Conservation (phyloP, 2,329 filamentous ascomycete species). For the Phialophora macrospora region DNA sequence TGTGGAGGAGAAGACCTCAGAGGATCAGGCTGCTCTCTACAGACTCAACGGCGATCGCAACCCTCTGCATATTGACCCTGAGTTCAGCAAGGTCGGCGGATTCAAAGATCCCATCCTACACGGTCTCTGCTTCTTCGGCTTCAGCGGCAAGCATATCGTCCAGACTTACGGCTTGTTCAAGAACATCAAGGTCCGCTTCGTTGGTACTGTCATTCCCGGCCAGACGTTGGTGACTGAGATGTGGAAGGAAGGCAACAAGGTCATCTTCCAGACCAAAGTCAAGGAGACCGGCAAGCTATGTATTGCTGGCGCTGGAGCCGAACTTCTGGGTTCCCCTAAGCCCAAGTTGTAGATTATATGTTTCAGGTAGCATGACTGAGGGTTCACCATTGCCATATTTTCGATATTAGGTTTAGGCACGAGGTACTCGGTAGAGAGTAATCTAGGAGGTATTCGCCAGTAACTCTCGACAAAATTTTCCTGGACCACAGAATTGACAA, state of each 20-base stretch:
- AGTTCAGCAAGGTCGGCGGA: slow-evolving; percentile 91
- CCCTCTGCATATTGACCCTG: slow-evolving; percentile 92
- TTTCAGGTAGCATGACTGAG: slow-evolving; percentile 17
- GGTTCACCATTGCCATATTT: background rate
- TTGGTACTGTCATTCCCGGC: slow-evolving; percentile 74
- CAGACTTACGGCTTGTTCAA: slow-evolving; percentile 80
- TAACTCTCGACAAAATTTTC: background rate
- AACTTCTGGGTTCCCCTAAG: slow-evolving; percentile 56
- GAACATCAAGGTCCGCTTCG: slow-evolving; percentile 92
- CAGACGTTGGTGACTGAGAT: slow-evolving; percentile 90
- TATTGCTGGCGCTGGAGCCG: slow-evolving; percentile 79
- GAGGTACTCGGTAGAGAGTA: background rate
- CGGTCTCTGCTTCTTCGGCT: slow-evolving; percentile 89
- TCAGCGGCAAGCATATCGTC: slow-evolving; percentile 88
- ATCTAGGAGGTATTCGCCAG: background rate
- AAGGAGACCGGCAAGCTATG: slow-evolving; percentile 91
- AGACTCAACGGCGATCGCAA: slow-evolving; percentile 93
- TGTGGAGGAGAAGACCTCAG: slow-evolving; percentile 81
- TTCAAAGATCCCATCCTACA: slow-evolving; percentile 95
- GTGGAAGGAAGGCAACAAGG: slow-evolving; percentile 83
- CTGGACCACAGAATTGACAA: background rate
- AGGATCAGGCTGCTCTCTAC: slow-evolving; percentile 93
- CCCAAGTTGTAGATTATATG: slow-evolving; percentile 33
- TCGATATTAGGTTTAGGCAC: background rate
- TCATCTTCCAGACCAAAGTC: slow-evolving; percentile 85